A percentile compares a stretch with the other conserved stretches of the same genome.
Conservation (phyloP, 495 filamentous ascomycete species). For the Lineolata rhizophorae region DNA sequence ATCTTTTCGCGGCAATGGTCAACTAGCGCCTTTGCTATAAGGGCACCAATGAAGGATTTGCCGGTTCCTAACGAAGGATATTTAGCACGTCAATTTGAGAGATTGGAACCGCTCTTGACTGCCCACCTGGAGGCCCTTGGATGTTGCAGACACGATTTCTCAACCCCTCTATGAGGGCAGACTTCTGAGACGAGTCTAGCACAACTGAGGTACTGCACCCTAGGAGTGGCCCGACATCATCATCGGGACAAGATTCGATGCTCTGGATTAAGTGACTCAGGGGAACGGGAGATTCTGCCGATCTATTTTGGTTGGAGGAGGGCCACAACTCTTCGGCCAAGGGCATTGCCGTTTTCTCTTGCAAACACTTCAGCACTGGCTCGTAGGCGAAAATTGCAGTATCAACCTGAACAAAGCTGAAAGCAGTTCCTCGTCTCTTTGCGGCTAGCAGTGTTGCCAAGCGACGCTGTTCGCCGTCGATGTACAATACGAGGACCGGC, state of each 20-base stretch:
- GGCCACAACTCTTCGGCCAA: constrained; percentile 28
- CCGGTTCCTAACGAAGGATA: constrained; percentile 62
- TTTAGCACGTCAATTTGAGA: constrained; percentile 5
- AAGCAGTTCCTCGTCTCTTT: too few relatives aligned
- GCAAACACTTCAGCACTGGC: constrained; percentile 39
- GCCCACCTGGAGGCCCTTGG: constrained; percentile 54
- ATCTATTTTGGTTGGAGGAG: constrained; percentile 9
- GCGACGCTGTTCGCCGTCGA: constrained; percentile 25
- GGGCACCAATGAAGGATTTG: constrained; percentile 56
- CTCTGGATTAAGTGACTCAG: too few relatives aligned
- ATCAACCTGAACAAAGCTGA: constrained; percentile 35
- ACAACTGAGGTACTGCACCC: constrained; percentile 6
- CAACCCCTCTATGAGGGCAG: constrained; percentile 33
- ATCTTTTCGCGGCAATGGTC: constrained; percentile 29
- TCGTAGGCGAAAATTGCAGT: constrained; percentile 52
- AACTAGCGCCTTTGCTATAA: constrained; percentile 36
- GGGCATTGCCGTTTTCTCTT: constrained; percentile 30
- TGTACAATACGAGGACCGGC: constrained; percentile 30
- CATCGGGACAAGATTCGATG: constrained; percentile 11
- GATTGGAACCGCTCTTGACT: background rate
- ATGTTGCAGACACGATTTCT: constrained; percentile 35
- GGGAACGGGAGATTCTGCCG: constrained; percentile 9
- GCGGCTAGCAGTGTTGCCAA: too few relatives aligned
- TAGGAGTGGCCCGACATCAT: background rate
- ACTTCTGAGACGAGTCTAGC: constrained; percentile 36